Evolutionary conservation across 768 basidiomycete species (phyloP).

Genomic region (Hypsizygus marmoreus): DNA sequence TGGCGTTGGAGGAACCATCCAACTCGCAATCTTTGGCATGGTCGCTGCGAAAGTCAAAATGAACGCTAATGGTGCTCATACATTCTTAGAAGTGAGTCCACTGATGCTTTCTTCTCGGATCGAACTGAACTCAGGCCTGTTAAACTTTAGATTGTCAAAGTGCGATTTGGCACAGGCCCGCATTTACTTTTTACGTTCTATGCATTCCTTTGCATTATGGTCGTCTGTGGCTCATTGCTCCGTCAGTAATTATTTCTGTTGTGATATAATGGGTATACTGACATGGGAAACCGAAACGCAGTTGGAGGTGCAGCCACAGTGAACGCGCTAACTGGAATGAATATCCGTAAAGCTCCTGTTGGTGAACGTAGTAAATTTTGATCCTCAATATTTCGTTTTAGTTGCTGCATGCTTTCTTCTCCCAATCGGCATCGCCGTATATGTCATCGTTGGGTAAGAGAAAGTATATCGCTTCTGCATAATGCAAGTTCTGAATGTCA

Average conservation of each 20-base stretch:
- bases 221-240: constrained; percentile 52
- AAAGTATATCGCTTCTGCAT: too few species aligned
- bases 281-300: too few species aligned
- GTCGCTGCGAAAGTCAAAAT: constrained; percentile 58
- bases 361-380: too few species aligned
- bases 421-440: constrained; percentile 46
- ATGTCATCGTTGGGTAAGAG: constrained; percentile 43
- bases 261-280: too few species aligned
- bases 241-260: too few species aligned
- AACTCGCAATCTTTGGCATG: constrained; percentile 54
- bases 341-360: too few species aligned
- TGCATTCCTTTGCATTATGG: constrained; percentile 49
- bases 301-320: constrained; percentile 50
- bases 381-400: too few species aligned
- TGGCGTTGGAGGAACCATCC: constrained; percentile 53
- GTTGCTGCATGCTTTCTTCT: constrained; percentile 47
- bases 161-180: constrained; percentile 45
- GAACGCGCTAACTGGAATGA: constrained; percentile 47
- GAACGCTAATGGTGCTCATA: constrained; percentile 60
- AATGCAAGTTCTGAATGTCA: too few species aligned
- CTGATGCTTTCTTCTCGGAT: too few species aligned
- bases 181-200: constrained; percentile 57
- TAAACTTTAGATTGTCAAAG: constrained; percentile 55
- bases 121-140: too few species aligned
- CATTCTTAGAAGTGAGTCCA: constrained; percentile 60